These are phyloP conservation scores for Aspergillus mulundensis DNA, from an alignment of 495 filamentous ascomycete genomes.

Conservation along the genomic window DNA sequence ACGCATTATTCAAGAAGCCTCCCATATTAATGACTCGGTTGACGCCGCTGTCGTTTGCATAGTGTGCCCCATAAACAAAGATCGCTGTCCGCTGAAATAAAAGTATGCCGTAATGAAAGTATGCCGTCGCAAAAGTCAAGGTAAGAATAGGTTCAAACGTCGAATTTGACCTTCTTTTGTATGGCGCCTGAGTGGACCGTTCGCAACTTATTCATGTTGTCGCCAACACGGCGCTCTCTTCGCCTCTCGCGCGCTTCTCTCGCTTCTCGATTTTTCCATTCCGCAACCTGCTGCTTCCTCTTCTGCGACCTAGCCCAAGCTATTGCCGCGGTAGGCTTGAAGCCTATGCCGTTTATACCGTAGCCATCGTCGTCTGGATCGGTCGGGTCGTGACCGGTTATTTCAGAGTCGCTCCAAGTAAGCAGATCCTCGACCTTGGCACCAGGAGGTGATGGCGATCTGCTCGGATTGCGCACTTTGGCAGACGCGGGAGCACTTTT, in stretches of 20 bases:
- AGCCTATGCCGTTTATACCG: constrained; percentile 86
- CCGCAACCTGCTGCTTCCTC: constrained; percentile 74
- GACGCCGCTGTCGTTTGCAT: constrained; percentile 12
- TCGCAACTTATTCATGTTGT: constrained; percentile 27
- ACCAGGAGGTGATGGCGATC: constrained; percentile 48
- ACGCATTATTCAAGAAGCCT: constrained; percentile 1
- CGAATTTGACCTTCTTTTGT: constrained; percentile 45
- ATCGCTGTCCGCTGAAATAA: neutral
- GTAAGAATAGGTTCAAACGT: constrained; percentile 20
- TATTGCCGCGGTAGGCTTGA: constrained; percentile 79
- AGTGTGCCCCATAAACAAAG: neutral
- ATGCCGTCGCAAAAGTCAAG: neutral
- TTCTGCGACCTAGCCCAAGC: constrained; percentile 72
- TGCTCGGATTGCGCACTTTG: constrained; percentile 27
- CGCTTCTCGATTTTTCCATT: constrained; percentile 79
- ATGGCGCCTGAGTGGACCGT: constrained; percentile 32
- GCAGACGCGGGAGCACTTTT: constrained; percentile 21
- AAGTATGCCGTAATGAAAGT: neutral
- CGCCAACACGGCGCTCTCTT: constrained; percentile 57
- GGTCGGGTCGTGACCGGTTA: constrained; percentile 72
- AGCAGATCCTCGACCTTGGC: constrained; percentile 43
- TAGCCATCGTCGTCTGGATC: constrained; percentile 75
- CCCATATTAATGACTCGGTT: constrained; percentile 7
- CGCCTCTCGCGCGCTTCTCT: constrained; percentile 75
- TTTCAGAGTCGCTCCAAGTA: constrained; percentile 81